Evolutionary conservation across 768 basidiomycete genomes (phyloP).

Genomic region (Daedaleopsis sinensis): DNA sequence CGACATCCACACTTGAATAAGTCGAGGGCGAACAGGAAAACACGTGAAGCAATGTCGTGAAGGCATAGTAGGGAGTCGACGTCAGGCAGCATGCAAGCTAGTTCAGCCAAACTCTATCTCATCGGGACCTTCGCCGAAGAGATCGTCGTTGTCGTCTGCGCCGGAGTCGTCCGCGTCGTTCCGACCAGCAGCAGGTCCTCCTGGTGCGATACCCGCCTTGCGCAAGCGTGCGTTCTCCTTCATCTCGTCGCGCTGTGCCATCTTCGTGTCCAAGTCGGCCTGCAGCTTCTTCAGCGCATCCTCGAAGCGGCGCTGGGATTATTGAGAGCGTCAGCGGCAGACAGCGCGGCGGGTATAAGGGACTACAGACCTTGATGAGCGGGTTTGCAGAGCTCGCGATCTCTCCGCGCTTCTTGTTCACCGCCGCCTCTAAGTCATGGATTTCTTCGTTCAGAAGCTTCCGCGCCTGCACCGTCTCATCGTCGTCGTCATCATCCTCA

Average conservation of each 20-base stretch:
- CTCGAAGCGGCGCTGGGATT: slow-evolving; percentile 82
- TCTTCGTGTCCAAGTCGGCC: slow-evolving; percentile 84
- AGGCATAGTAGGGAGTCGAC: too few relatives aligned
- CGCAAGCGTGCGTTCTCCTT: slow-evolving; percentile 72
- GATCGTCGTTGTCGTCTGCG: slow-evolving; percentile 32
- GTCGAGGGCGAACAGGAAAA: too few relatives aligned
- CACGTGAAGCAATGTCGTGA: too few relatives aligned
- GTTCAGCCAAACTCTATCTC: slow-evolving; percentile 35
- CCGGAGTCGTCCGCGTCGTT: slow-evolving; percentile 40
- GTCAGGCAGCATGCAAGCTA: background rate
- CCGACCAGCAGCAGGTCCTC: slow-evolving; percentile 44
- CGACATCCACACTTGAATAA: background rate
- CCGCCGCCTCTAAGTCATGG: slow-evolving; percentile 84
- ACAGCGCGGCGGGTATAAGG: background rate
- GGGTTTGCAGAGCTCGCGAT: slow-evolving; percentile 84
- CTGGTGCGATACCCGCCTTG: slow-evolving; percentile 61
- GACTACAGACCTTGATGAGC: slow-evolving; percentile 69
- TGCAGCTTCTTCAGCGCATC: slow-evolving; percentile 88
- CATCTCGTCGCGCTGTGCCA: slow-evolving; percentile 76
- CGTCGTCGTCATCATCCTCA: slow-evolving; percentile 81
- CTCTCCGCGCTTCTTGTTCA: slow-evolving; percentile 82
- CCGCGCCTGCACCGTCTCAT: slow-evolving; percentile 68
- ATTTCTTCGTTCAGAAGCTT: slow-evolving; percentile 89
- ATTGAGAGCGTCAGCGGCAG: background rate
- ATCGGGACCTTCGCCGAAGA: slow-evolving; percentile 32